phyloP scores from a whole-genome alignment of 108 stramenopile species.

The Skeletonema grethae region DNA sequence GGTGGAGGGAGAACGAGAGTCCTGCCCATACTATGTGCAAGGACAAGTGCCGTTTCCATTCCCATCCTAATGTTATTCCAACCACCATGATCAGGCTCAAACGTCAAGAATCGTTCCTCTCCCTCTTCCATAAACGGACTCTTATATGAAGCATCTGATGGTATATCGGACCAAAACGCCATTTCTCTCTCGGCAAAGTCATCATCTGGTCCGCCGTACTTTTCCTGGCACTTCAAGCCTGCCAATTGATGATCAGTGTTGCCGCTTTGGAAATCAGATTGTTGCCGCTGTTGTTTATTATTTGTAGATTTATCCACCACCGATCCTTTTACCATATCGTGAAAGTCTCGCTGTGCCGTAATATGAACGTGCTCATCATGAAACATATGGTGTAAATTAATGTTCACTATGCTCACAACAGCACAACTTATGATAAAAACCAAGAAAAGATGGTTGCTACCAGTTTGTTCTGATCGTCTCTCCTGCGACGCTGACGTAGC shows the following conservation, averaged over 20 bases:
- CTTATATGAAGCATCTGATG: slow-evolving; percentile 56
- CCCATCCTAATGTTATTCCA: slow-evolving; percentile 65
- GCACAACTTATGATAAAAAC: background rate
- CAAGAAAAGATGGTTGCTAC: slow-evolving; percentile 1
- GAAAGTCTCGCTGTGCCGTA: background rate
- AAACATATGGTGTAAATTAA: slow-evolving; percentile 6
- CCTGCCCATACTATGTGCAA: slow-evolving; percentile 88
- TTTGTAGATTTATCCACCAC: background rate
- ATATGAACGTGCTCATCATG: slow-evolving; percentile 7
- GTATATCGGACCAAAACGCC: slow-evolving; percentile 90
- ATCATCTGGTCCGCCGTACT: slow-evolving; percentile 68
- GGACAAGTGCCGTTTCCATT: slow-evolving; percentile 80
- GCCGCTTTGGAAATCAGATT: background rate
- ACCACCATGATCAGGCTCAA: slow-evolving; percentile 85
- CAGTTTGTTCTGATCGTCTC: background rate
- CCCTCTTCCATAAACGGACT: slow-evolving; percentile 62
- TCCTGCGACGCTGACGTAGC: background rate
- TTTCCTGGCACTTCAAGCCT: slow-evolving; percentile 65
- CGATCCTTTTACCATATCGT: background rate
- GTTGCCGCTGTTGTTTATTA: background rate
- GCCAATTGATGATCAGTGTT: slow-evolving; percentile 50
- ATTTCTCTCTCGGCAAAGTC: slow-evolving; percentile 73
- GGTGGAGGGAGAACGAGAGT: slow-evolving; percentile 90
- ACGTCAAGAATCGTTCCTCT: slow-evolving; percentile 83
- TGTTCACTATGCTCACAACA: slow-evolving; percentile 1